Percentiles rank a stretch among this genome's conserved stretches.
Conservation (phyloP, 768 basidiomycete genomes). For the Panus rudis region DNA sequence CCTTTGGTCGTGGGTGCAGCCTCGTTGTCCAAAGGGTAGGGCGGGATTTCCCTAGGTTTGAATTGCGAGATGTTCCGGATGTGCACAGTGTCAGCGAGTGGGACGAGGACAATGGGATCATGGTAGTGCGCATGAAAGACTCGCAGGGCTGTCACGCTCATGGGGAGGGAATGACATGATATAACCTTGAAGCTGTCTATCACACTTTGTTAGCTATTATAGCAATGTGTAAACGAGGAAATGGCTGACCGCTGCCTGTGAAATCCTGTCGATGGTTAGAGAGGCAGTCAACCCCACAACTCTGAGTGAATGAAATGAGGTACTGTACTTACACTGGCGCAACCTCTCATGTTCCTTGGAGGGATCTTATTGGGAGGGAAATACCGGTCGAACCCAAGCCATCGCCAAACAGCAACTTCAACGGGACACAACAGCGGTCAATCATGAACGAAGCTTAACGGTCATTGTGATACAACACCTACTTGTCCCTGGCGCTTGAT, state of each 20-base stretch:
- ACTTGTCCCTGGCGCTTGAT: slow-evolving; percentile 19
- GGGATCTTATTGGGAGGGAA: slow-evolving; percentile 38
- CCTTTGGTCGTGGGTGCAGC: background rate
- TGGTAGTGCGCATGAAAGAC: slow-evolving; percentile 36
- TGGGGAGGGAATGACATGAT: slow-evolving; percentile 40
- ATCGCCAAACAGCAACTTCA: slow-evolving; percentile 55
- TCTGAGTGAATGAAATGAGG: background rate
- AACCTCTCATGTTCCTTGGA: slow-evolving; percentile 43
- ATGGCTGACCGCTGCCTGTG: slow-evolving; percentile 60
- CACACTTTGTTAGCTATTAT: background rate
- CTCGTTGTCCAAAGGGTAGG: slow-evolving; percentile 30
- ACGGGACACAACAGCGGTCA: slow-evolving; percentile 40
- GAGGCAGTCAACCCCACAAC: background rate
- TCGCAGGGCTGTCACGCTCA: slow-evolving; percentile 36
- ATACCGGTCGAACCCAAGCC: slow-evolving; percentile 61
- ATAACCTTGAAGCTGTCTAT: slow-evolving; percentile 63
- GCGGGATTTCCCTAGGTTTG: slow-evolving; percentile 33
- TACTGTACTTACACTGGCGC: slow-evolving; percentile 44
- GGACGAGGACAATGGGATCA: slow-evolving; percentile 48
- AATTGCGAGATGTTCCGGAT: slow-evolving; percentile 43
- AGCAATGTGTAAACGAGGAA: background rate
- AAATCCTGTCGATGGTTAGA: slow-evolving; percentile 58
- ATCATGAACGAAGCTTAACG: slow-evolving; percentile 32
- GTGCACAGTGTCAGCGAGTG: slow-evolving; percentile 33
- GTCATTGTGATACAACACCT: slow-evolving; percentile 14